Base-by-base conservation (phyloP, 108 stramenopile genomes). In the Cyclotella cryptica region DNA sequence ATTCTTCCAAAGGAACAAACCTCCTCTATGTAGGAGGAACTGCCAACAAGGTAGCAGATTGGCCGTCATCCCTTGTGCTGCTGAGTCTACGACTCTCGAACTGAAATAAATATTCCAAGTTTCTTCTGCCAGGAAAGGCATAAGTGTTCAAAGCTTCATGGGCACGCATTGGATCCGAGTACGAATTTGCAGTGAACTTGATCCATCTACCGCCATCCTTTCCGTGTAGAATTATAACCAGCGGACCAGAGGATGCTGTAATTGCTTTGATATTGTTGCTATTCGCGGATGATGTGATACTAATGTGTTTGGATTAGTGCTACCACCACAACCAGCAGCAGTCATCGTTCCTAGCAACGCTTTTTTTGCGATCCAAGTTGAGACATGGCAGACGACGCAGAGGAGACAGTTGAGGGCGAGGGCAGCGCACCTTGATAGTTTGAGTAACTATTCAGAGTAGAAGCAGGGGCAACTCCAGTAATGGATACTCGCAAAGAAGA, bases 81-180 rank as follows among this genome's bases (percentile, higher is more conserved):
- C 21, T 41, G 47, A 0, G 49, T 29, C 91, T 84, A 60, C 88
- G 88, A 52, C 88, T 88, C 79, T 96, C 96, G 82, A 96, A 96
- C 19, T 93, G 92, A 78, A 96, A 96, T 10, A 96, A 80, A 85
- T 93, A 96, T 1, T 92, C 96, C 74, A 94, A 70, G 71, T 93
- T 90, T 19, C 85, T 86, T 53, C 96, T 69, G 21, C 96, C 96
- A 6, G 96, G 96, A 70, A 96, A 96, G 22, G 96, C 96, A 72
- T 94, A 96, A 30, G 93, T 89, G 57, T 91, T 81, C 72, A 96
- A 73, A 0, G 90, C 77, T 40, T 94, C 88, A 45, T 90, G 85
- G 3, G 88, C 96, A 39, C 90, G 85, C 28, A 85, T 69, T 0
- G 91, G 89, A 77, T 96, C 96, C 10, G 80, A 69, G 61, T 91